phyloP scores from a whole-genome alignment of 805 yeast genomes.

The Myxozyma neglecta region DNA sequence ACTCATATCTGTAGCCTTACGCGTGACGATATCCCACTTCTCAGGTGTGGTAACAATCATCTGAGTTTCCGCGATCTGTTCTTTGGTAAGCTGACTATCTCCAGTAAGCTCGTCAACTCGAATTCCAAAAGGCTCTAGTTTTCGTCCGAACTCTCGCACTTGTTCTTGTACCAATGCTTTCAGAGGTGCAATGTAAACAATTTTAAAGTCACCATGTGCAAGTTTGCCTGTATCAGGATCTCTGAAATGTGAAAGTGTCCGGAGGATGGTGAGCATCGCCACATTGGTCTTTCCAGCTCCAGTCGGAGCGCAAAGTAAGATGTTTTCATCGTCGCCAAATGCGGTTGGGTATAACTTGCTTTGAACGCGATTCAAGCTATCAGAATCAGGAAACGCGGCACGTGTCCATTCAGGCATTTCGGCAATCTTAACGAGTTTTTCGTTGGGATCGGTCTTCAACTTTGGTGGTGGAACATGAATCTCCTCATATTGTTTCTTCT shows the following conservation, averaged over 20 bases:
- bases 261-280: constrained; percentile 63
- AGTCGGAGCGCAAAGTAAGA: constrained; percentile 57
- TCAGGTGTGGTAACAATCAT: constrained; percentile 64
- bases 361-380: constrained; percentile 78
- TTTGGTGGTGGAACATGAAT: constrained; percentile 89
- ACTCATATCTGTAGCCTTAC: constrained; percentile 55
- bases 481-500: constrained; percentile 76
- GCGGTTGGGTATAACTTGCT: constrained; percentile 80
- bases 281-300: constrained; percentile 76
- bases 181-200: constrained; percentile 59
- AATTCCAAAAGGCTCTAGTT: constrained; percentile 45
- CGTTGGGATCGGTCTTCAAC: constrained; percentile 41
- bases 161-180: constrained; percentile 58
- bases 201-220: constrained; percentile 32
- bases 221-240: constrained; percentile 58
- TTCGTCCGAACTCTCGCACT: constrained; percentile 48
- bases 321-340: constrained; percentile 51
- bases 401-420: constrained; percentile 82
- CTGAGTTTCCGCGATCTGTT: constrained; percentile 49
- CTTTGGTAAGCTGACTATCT: constrained; percentile 51
- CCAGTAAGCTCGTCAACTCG: constrained; percentile 56
- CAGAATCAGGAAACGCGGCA: constrained; percentile 65
- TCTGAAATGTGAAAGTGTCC: constrained; percentile 56
- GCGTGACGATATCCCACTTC: constrained; percentile 59
- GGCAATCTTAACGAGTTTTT: constrained; percentile 55